phyloP scores from a whole-genome alignment of 495 filamentous ascomycete species.

The Penicillium paradoxum region DNA sequence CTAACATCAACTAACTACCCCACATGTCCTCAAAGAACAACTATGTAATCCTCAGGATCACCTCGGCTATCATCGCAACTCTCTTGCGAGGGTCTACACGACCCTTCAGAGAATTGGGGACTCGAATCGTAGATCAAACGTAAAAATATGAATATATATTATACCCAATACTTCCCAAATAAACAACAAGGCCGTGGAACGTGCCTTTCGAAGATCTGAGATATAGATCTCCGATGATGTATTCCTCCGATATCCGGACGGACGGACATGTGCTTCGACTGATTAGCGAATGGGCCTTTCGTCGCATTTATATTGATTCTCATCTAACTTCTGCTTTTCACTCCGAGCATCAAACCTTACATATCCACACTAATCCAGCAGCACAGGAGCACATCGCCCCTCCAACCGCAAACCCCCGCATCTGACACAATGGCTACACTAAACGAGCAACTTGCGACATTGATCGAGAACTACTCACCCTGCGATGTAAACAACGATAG shows the following conservation, averaged over 20 bases:
- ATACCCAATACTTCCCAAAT: neutral
- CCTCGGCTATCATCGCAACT: neutral
- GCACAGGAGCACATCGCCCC: neutral
- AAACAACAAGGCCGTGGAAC: neutral
- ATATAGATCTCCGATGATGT: constrained; percentile 17
- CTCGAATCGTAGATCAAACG: neutral
- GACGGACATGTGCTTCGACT: constrained; percentile 17
- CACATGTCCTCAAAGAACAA: neutral
- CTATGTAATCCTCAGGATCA: neutral
- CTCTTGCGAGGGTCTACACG: neutral
- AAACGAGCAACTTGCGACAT: constrained; percentile 29
- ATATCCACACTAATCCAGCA: neutral
- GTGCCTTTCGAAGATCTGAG: neutral
- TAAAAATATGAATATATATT: neutral
- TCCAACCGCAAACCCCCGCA: neutral
- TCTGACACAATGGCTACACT: constrained; percentile 25
- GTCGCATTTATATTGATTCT: neutral
- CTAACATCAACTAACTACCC: neutral
- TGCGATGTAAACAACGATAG: constrained; percentile 40
- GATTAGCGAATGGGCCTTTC: neutral
- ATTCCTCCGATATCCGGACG: constrained; percentile 20
- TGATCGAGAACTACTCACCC: constrained; percentile 40
- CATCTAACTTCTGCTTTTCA: neutral
- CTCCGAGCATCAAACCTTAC: neutral
- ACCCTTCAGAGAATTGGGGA: neutral